Evolutionary conservation across 148 eudicot genomes (phyloP).

Genomic region (Persicaria tinctoria): DNA sequence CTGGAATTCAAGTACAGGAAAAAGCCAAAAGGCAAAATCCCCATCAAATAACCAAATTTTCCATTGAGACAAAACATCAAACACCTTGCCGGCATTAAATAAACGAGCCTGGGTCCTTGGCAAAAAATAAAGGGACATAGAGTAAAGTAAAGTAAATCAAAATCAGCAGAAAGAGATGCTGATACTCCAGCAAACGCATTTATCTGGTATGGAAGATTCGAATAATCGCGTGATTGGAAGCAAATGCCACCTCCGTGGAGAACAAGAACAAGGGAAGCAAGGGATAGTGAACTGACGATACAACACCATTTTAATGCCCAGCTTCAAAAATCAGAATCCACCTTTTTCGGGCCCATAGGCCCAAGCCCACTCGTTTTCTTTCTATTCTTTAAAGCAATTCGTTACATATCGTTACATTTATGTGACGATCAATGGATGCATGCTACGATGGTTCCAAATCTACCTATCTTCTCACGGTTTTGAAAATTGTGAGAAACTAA

Average conservation of each 20-base stretch:
- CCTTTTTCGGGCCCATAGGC: neutral
- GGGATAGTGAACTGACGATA: neutral
- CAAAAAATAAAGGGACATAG: no score
- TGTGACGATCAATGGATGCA: no score
- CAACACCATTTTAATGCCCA: neutral
- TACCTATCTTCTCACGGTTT: no score
- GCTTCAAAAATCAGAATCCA: neutral
- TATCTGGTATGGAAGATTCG: neutral
- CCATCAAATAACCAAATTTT: neutral
- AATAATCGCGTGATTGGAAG: neutral
- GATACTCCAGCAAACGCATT: neutral
- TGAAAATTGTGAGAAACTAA: no score
- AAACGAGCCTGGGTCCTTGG: neutral
- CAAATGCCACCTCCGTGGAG: neutral
- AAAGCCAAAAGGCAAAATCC: neutral
- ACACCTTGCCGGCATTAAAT: neutral
- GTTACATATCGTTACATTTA: no score
- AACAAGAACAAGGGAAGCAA: neutral
- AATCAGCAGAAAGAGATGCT: no score
- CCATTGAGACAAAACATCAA: conserved; percentile 1
- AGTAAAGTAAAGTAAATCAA: no score
- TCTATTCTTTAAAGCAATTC: no score
- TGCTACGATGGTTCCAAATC: no score
- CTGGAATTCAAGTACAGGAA: neutral
- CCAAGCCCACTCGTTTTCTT: no score